Evolutionary conservation across 1,139 yeast genomes (phyloP), one percentile per base, ranked within the genome.

Genomic region (Pichia inconspicua): DNA sequence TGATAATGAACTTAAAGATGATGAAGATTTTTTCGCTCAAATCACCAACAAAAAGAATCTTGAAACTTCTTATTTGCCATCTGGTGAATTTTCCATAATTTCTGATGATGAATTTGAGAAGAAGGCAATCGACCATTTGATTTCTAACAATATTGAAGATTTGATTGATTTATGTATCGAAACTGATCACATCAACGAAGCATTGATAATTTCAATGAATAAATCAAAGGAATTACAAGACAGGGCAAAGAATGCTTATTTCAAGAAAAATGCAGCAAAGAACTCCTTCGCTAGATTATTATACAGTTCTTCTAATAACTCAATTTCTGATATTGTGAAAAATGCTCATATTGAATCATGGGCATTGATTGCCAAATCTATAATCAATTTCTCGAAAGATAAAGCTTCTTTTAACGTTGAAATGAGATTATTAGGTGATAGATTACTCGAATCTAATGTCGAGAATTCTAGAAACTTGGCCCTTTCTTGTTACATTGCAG

Each of bases 291-390:
- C 96, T 6, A 83, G 98, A 61, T 71, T 89, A 19, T 69, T 92
- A 49, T 82, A 81, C 65, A 78, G 83, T 50, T 76, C 81, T 17
- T 72, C 88, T 1, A 71, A 77, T 31, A 73, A 73, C 45, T 73
- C 82, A 55, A 74, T 86, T 25, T 68, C 76, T 34, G 97, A 92
- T 64, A 67, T 92, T 54, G 94, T 88, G 36, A 74, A 77, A 35
- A 82, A 90, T 61, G 86, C 88, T 27, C 84, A 85, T 60, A 81
- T 89, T 42, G 46, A 47, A 27, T 81, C 86, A 57, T 94, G 98
- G 98, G 83, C 79, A 59, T 83, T 82, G 47, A 80, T 86, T 57
- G 86, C 92, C n/a, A 72, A 76, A 38, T 75, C 89, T 28, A 75
- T 90, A 49, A 67, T 80, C 47, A 75, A 86, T 6, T 83, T 78